These are phyloP conservation scores for Raffaelea deltoideospora DNA, from an alignment of 2,329 filamentous ascomycete genomes.

Conservation along the genomic window DNA sequence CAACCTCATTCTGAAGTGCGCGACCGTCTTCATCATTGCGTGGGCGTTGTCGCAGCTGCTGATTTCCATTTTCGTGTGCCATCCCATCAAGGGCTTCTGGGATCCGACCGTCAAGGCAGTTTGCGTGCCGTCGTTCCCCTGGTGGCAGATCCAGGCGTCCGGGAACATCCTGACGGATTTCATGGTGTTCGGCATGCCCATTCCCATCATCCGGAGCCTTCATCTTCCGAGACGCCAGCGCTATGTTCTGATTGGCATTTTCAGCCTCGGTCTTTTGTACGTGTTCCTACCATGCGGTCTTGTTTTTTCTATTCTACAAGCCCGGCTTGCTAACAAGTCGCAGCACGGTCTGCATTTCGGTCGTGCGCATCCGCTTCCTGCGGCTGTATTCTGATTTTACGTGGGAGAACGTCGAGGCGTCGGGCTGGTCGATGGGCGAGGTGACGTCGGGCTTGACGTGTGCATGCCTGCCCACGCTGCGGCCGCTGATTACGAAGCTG, in stretches of 20 bases:
- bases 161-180: slow-evolving; percentile 23
- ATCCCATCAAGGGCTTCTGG: slow-evolving; percentile 21
- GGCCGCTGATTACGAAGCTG: slow-evolving; percentile 12
- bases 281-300: too few species aligned
- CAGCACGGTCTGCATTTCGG: slow-evolving; percentile 21
- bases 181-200: slow-evolving; percentile 19
- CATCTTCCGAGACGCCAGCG: slow-evolving; percentile 13
- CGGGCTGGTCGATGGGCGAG: slow-evolving; percentile 21
- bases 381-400: slow-evolving; percentile 18
- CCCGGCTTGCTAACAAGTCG: neutral
- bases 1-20: slow-evolving; percentile 13
- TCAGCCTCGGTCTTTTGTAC: slow-evolving; percentile 21
- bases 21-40: slow-evolving; percentile 15
- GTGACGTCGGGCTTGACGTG: slow-evolving; percentile 20
- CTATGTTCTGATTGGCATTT: slow-evolving; percentile 17
- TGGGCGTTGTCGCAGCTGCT: slow-evolving; percentile 22
- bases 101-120: slow-evolving; percentile 10
- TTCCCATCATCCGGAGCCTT: slow-evolving; percentile 16
- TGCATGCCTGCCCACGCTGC: slow-evolving; percentile 20
- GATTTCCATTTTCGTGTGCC: slow-evolving; percentile 20
- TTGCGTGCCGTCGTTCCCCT: slow-evolving; percentile 18
- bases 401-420: slow-evolving; percentile 21
- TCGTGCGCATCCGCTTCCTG: slow-evolving; percentile 23
- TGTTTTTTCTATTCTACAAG: too few species aligned
- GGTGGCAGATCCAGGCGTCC: slow-evolving; percentile 21